These are phyloP conservation scores for Fusarium buxicola DNA, from an alignment of 2,329 filamentous ascomycete species.

Conservation along the genomic window DNA sequence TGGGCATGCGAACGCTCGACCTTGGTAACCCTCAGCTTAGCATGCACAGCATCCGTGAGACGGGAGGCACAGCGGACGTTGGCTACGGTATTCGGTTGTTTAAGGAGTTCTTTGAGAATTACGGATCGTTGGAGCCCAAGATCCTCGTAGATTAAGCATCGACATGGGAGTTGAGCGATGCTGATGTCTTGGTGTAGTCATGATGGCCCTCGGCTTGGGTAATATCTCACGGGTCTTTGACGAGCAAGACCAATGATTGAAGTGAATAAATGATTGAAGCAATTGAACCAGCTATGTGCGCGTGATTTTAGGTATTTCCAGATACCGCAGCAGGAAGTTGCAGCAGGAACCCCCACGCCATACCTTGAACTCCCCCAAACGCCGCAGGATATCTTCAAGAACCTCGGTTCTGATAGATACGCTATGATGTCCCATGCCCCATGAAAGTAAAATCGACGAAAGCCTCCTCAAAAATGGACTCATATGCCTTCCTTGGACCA, in stretches of 20 bases:
- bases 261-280: constrained; percentile 11
- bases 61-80: constrained; percentile 87
- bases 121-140: constrained; percentile 82
- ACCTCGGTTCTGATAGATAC: constrained; percentile 20
- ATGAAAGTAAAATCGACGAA: constrained; percentile 17
- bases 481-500: constrained; percentile 7
- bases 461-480: constrained; percentile 8
- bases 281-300: constrained; percentile 1
- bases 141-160: constrained; percentile 80
- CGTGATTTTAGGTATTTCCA: constrained; percentile 39
- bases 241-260: constrained; percentile 8
- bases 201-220: not conserved
- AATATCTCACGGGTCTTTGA: constrained; percentile 8
- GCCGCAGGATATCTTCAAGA: constrained; percentile 35
- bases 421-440: constrained; percentile 22
- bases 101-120: constrained; percentile 86
- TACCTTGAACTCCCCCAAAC: constrained; percentile 22
- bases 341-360: not conserved
- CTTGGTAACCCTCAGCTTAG: constrained; percentile 93
- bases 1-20: constrained; percentile 91
- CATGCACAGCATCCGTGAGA: constrained; percentile 98
- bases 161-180: constrained; percentile 30
- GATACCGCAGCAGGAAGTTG: constrained; percentile 3
- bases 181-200: not conserved
- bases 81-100: constrained; percentile 88